Evolutionary conservation across 768 basidiomycete species (phyloP).

Genomic region (Suillus fuscotomentosus): DNA sequence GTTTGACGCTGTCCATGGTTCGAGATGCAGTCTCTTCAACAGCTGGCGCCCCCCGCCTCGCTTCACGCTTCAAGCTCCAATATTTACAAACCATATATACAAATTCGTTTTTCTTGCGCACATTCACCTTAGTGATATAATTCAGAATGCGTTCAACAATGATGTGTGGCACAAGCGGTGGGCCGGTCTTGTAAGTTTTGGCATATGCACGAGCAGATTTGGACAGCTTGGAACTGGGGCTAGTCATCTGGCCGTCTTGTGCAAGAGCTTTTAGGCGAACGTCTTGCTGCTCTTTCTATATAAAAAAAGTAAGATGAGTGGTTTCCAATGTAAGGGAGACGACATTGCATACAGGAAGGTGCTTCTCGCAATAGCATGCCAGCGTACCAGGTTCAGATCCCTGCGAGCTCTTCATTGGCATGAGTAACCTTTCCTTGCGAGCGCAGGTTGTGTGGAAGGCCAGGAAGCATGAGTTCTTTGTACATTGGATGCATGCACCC

Average conservation of each 20-base stretch:
- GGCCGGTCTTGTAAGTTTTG: conserved; percentile 88
- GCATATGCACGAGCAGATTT: conserved; percentile 90
- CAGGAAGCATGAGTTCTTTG: conserved; percentile 83
- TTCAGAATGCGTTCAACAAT: conserved; percentile 77
- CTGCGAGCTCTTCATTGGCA: conserved; percentile 84
- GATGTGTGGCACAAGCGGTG: conserved; percentile 85
- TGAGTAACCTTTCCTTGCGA: conserved; percentile 75
- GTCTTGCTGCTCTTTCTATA: conserved; percentile 69
- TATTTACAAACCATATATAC: conserved; percentile 80
- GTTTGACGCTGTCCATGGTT: conserved; percentile 92
- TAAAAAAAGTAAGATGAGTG: not conserved
- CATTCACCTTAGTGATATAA: conserved; percentile 67
- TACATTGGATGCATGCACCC: conserved; percentile 97
- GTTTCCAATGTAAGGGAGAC: not conserved
- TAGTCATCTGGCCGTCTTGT: conserved; percentile 37
- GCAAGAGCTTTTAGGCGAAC: conserved; percentile 56
- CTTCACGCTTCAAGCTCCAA: conserved; percentile 97
- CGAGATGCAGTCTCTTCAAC: conserved; percentile 88
- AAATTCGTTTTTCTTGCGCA: conserved; percentile 78
- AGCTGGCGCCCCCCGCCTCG: conserved; percentile 89
- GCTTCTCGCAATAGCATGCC: conserved; percentile 85
- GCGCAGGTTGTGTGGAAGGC: conserved; percentile 97
- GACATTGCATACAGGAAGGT: conserved; percentile 69
- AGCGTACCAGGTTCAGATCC: conserved; percentile 73
- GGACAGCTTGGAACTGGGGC: conserved; percentile 45